These are phyloP conservation scores for Lactarius hengduanensis DNA, from an alignment of 768 basidiomycete genomes.

Conservation along the genomic window DNA sequence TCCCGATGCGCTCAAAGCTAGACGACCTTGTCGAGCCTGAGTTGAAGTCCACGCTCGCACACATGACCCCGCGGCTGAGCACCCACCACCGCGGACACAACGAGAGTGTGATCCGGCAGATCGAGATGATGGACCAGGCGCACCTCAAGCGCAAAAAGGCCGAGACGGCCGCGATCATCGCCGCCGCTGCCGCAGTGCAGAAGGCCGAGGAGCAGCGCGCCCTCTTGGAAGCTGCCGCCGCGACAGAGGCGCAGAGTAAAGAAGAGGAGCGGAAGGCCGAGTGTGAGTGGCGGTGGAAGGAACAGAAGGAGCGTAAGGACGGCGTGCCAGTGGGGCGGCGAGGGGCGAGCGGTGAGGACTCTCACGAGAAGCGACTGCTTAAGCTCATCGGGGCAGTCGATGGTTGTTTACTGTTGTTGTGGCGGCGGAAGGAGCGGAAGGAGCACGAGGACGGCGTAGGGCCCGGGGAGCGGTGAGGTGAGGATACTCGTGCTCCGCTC, in stretches of 20 bases:
- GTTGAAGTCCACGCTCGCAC: constrained; percentile 5
- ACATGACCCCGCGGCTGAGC: not conserved
- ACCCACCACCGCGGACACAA: not conserved
- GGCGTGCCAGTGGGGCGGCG: too few relatives aligned
- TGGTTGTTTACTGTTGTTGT: too few relatives aligned
- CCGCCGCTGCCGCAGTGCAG: constrained; percentile 38
- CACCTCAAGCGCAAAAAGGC: constrained; percentile 25
- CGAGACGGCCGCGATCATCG: constrained; percentile 43
- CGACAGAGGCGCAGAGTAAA: constrained; percentile 27
- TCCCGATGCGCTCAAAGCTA: too few relatives aligned
- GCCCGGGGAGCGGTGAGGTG: too few relatives aligned
- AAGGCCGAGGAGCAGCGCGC: constrained; percentile 29
- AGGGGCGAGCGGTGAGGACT: too few relatives aligned
- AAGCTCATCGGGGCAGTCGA: too few relatives aligned
- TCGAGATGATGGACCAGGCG: constrained; percentile 11
- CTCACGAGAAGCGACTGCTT: too few relatives aligned
- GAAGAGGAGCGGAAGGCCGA: constrained; percentile 16
- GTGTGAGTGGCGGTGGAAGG: too few relatives aligned
- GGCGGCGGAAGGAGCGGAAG: too few relatives aligned
- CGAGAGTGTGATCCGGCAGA: not conserved
- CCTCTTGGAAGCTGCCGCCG: constrained; percentile 28
- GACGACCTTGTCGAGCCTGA: constrained; percentile 23
- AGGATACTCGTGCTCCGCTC: too few relatives aligned
- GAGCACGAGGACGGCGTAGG: too few relatives aligned
- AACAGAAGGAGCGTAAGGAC: too few relatives aligned